Conservation (phyloP, 345 rosid species). For the Euphorbia peplus region DNA sequence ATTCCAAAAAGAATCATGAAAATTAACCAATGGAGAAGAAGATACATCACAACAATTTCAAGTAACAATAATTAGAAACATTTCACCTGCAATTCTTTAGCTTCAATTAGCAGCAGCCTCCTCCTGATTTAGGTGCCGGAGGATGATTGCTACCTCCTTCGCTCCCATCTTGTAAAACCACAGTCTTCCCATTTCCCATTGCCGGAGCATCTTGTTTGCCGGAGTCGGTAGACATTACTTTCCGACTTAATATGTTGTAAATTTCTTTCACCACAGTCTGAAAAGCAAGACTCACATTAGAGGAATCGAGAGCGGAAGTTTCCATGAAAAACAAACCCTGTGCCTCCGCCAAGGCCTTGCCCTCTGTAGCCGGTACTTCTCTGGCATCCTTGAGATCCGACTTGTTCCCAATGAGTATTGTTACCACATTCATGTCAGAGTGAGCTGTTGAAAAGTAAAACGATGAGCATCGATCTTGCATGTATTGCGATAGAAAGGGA, state of each 20-base stretch:
- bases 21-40: conserved; percentile 29
- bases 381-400: conserved; percentile 85
- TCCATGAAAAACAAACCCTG: conserved; percentile 92
- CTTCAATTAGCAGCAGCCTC: conserved; percentile 62
- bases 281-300: conserved; percentile 85
- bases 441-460: conserved; percentile 60
- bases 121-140: conserved; percentile 42
- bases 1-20: conserved; percentile 22
- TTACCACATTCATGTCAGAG: conserved; percentile 96
- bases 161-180: conserved; percentile 47
- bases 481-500: neutral
- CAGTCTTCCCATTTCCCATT: conserved; percentile 63
- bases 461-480: conserved; percentile 12
- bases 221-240: conserved; percentile 81
- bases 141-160: conserved; percentile 6
- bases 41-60: neutral
- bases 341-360: conserved; percentile 80
- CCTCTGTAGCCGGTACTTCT: conserved; percentile 85
- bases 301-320: conserved; percentile 94
- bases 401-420: conserved; percentile 91
- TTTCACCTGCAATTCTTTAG: neutral
- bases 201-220: conserved; percentile 57
- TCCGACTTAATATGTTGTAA: conserved; percentile 78
- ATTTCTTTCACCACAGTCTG: conserved; percentile 92
- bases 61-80: conserved; percentile 6